Evolutionary conservation across 2,329 filamentous ascomycete species (phyloP).

Genomic region (Xylariomycetidae sp.): DNA sequence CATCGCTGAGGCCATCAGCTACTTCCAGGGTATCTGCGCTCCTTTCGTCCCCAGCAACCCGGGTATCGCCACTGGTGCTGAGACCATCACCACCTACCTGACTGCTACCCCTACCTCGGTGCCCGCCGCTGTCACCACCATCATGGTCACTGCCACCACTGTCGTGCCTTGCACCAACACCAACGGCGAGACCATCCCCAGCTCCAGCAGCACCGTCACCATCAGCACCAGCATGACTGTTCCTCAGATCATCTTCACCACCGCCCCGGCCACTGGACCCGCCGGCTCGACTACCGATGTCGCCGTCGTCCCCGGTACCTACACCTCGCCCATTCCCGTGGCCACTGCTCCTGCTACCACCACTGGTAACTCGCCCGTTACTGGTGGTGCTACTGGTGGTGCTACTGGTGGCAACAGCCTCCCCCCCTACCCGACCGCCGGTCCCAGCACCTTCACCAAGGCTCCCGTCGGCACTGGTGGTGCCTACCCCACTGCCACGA

Average conservation of each 20-base stretch:
- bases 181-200: slow-evolving; percentile 40
- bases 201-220: slow-evolving; percentile 42
- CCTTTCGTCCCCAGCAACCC: slow-evolving; percentile 69
- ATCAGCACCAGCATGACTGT: slow-evolving; percentile 41
- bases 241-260: slow-evolving; percentile 34
- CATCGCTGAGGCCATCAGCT: slow-evolving; percentile 66
- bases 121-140: slow-evolving; percentile 39
- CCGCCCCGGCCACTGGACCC: slow-evolving; percentile 18
- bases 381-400: slow-evolving; percentile 16
- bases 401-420: slow-evolving; percentile 16
- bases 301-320: slow-evolving; percentile 35
- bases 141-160: slow-evolving; percentile 44
- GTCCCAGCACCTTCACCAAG: slow-evolving; percentile 33
- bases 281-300: slow-evolving; percentile 32
- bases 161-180: slow-evolving; percentile 43
- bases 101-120: slow-evolving; percentile 41
- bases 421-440: slow-evolving; percentile 30
- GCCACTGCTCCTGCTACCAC: slow-evolving; percentile 27
- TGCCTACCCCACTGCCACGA: slow-evolving; percentile 13
- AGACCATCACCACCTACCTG: slow-evolving; percentile 56
- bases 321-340: slow-evolving; percentile 26
- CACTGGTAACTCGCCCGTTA: too few relatives aligned
- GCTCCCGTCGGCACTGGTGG: slow-evolving; percentile 29
- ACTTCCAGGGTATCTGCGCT: slow-evolving; percentile 89
- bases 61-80: slow-evolving; percentile 72